Conservation (phyloP, 2,329 filamentous ascomycete species). For the Talaromyces sp. region DNA sequence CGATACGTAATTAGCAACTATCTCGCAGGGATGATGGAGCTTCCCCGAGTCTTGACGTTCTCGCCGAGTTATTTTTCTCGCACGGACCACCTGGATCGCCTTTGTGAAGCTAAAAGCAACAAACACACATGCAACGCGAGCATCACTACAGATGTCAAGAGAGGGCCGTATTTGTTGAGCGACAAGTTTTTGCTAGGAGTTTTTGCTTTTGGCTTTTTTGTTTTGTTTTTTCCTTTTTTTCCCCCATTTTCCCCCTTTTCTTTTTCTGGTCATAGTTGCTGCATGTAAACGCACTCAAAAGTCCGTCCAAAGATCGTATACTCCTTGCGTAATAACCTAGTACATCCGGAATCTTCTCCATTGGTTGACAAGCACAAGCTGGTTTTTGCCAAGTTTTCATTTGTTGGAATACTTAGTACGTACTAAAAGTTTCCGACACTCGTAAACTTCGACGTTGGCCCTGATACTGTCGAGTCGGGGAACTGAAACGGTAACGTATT, state of each 20-base stretch:
- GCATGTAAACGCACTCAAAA: not conserved
- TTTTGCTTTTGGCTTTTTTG: too few relatives aligned
- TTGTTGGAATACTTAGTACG: not conserved
- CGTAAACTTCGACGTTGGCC: not conserved
- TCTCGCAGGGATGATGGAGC: not conserved
- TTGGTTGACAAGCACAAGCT: not conserved
- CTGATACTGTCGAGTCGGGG: not conserved
- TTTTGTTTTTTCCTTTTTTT: too few relatives aligned
- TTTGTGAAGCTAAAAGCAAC: not conserved
- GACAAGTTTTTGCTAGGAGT: not conserved
- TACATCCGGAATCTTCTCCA: not conserved
- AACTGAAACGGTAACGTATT: not conserved
- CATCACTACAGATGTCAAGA: not conserved
- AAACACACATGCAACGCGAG: not conserved
- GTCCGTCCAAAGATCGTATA: not conserved
- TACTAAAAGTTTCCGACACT: not conserved
- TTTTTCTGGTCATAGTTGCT: too few relatives aligned
- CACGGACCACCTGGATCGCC: not conserved
- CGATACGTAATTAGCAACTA: not conserved
- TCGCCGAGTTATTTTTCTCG: not conserved
- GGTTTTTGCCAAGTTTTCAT: not conserved
- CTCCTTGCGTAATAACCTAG: too few relatives aligned
- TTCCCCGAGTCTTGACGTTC: not conserved
- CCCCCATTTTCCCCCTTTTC: too few relatives aligned
- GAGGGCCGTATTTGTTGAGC: not conserved